Conservation (phyloP, 2,329 filamentous ascomycete genomes). For the Fusarium sp. region DNA sequence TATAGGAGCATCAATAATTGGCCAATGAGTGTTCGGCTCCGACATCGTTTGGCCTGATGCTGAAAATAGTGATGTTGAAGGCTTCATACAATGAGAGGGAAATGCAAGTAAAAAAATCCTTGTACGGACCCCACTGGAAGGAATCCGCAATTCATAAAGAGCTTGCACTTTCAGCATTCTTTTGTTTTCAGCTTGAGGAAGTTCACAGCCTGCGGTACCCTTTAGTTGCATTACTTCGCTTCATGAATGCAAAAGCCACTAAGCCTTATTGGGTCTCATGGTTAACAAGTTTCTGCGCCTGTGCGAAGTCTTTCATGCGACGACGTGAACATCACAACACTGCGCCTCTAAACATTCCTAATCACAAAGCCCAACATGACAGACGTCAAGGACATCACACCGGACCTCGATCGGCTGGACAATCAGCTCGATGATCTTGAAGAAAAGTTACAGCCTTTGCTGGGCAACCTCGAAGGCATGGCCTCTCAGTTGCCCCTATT, state of each 20-base stretch:
- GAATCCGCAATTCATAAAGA: background rate
- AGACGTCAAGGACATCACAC: constrained; percentile 64
- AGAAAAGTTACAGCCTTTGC: constrained; percentile 76
- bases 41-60: background rate
- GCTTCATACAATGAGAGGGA: background rate
- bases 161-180: background rate
- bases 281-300: constrained; percentile 32
- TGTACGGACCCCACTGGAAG: background rate
- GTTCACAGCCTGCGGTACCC: background rate
- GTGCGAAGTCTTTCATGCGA: constrained; percentile 34
- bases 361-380: constrained; percentile 45
- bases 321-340: constrained; percentile 20
- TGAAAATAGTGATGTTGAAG: background rate
- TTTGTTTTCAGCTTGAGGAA: background rate
- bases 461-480: constrained; percentile 71
- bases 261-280: constrained; percentile 24
- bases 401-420: constrained; percentile 78
- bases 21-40: constrained; percentile 20
- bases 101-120: too few species aligned
- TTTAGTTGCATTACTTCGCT: constrained; percentile 12
- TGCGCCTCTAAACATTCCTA: constrained; percentile 1
- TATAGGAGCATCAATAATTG: constrained; percentile 24
- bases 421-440: constrained; percentile 83
- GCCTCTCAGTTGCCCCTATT: constrained; percentile 87
- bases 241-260: constrained; percentile 15